Conservation (phyloP, 257 asterid species). For the Solanum sejunctum region DNA sequence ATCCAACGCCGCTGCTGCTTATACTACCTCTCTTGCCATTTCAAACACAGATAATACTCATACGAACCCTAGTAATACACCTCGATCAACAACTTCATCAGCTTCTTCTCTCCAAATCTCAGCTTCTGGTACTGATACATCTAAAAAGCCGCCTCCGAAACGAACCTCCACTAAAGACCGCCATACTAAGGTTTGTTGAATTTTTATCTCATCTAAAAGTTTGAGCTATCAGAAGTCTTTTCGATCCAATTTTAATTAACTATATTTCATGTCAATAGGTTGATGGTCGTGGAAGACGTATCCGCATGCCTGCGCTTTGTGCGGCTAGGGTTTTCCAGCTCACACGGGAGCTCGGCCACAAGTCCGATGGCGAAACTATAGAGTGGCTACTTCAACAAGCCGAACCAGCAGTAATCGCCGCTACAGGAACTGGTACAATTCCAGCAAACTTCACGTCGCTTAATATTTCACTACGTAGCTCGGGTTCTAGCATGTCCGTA, state of each 20-base stretch:
- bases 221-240: neutral
- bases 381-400: conserved; percentile 95
- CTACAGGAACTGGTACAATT: conserved; percentile 94
- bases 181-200: conserved; percentile 38
- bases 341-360: conserved; percentile 88
- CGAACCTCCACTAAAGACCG: conserved; percentile 84
- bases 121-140: conserved; percentile 20
- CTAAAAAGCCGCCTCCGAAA: conserved; percentile 64
- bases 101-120: conserved; percentile 23
- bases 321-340: conserved; percentile 98
- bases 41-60: conserved; percentile 10
- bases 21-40: conserved; percentile 27
- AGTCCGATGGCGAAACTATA: conserved; percentile 85
- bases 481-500: conserved; percentile 87
- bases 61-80: conserved; percentile 23
- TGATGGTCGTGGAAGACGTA: conserved; percentile 88
- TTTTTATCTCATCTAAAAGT: neutral
- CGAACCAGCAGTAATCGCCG: conserved; percentile 90
- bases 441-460: conserved; percentile 92
- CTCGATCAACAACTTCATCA: conserved; percentile 19
- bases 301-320: conserved; percentile 92
- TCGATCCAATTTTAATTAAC: neutral
- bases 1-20: conserved; percentile 10
- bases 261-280: conserved; percentile 8
- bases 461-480: conserved; percentile 76